Percentiles rank a stretch among this genome's conserved stretches.
Evolutionary conservation across 805 yeast genomes (phyloP).

Genomic region (Ogataea chonburiensis): DNA sequence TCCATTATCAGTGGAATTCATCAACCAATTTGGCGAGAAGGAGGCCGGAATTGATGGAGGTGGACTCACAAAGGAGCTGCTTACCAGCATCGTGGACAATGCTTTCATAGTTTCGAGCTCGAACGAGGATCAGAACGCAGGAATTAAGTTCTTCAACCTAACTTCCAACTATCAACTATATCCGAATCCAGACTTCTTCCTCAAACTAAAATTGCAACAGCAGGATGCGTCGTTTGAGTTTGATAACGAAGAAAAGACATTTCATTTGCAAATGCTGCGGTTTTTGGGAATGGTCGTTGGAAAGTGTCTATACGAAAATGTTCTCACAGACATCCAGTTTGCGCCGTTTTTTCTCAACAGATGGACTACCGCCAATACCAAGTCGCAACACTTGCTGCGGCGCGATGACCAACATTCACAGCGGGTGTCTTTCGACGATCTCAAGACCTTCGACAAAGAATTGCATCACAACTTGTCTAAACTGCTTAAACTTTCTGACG

Average conservation of each 20-base stretch:
- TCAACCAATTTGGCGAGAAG: slow-evolving; percentile 61
- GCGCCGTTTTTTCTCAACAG: slow-evolving; percentile 82
- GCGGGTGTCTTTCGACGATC: slow-evolving; percentile 74
- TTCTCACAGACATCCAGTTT: slow-evolving; percentile 77
- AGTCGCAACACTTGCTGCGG: slow-evolving; percentile 15
- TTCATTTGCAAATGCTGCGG: slow-evolving; percentile 37
- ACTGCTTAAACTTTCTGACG: slow-evolving; percentile 51
- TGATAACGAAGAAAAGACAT: slow-evolving; percentile 24
- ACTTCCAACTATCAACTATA: slow-evolving; percentile 60
- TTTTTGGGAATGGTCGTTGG: slow-evolving; percentile 86
- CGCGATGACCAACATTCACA: slow-evolving; percentile 29
- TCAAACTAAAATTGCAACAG: slow-evolving; percentile 28
- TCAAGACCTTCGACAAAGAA: slow-evolving; percentile 66
- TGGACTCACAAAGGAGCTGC: slow-evolving; percentile 88
- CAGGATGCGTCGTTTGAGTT: slow-evolving; percentile 27
- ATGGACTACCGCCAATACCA: slow-evolving; percentile 42
- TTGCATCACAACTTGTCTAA: slow-evolving; percentile 65
- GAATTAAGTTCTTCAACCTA: slow-evolving; percentile 39
- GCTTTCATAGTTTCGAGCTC: slow-evolving; percentile 52
- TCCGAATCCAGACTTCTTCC: slow-evolving; percentile 58
- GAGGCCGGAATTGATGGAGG: slow-evolving; percentile 98
- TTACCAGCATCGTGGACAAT: slow-evolving; percentile 68
- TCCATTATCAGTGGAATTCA: slow-evolving; percentile 61
- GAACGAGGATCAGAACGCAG: slow-evolving; percentile 25
- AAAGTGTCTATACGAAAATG: slow-evolving; percentile 81